Evolutionary conservation across 305 asterid species (phyloP).

Genomic region (Solanum hybrid): DNA sequence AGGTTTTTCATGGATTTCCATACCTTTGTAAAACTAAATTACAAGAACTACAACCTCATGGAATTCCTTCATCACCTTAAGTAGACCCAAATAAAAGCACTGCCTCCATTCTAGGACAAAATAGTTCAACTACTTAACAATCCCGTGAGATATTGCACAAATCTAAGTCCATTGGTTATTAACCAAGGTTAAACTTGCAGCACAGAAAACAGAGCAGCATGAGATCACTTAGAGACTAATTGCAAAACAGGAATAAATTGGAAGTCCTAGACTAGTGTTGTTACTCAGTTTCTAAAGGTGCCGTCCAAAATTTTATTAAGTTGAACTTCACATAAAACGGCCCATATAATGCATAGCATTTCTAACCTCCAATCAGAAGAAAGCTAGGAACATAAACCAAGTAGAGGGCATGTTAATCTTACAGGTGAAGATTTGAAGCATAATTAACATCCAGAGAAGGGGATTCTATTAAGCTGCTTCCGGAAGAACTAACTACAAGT

Average conservation of each 20-base stretch:
- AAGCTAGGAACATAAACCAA: not conserved
- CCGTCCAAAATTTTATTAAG: not conserved
- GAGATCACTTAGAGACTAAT: not conserved
- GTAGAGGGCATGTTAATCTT: not conserved
- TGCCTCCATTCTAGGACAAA: not conserved
- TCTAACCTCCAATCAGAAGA: not conserved
- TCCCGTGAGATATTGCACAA: not conserved
- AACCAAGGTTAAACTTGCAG: not conserved
- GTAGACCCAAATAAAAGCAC: not conserved
- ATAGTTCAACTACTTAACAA: not conserved
- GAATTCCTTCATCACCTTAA: not conserved
- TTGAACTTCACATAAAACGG: not conserved
- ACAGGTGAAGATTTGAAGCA: not conserved
- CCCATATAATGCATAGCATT: not conserved
- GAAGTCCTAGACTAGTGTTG: not conserved
- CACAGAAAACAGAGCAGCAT: not conserved
- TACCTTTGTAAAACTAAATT: not conserved
- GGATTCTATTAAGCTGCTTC: not conserved
- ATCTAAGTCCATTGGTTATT: not conserved
- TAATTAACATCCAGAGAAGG: not conserved
- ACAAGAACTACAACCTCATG: not conserved
- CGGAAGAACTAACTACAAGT: not conserved
- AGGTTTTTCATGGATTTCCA: not conserved
- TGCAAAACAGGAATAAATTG: not conserved
- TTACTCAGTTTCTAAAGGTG: not conserved